Conservation (phyloP, 495 filamentous ascomycete genomes). For the Hypomontagnella submonticulosa region DNA sequence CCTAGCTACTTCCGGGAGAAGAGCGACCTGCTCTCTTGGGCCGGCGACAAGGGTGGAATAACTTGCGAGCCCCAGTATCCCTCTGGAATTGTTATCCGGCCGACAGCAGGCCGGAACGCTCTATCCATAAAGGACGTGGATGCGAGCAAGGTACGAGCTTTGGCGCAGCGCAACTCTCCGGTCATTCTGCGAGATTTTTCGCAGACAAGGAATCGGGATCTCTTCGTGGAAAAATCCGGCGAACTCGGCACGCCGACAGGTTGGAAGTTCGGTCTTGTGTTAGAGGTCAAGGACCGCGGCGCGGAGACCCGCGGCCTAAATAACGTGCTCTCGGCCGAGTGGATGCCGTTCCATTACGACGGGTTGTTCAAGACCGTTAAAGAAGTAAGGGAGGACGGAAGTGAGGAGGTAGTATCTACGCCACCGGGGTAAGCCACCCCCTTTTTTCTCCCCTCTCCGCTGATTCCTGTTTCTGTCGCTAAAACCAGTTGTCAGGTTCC, state of each 20-base stretch:
- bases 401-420: slow-evolving; percentile 37
- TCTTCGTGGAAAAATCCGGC: slow-evolving; percentile 56
- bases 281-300: slow-evolving; percentile 60
- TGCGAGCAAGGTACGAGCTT: slow-evolving; percentile 59
- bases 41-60: slow-evolving; percentile 32
- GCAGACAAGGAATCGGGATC: slow-evolving; percentile 55
- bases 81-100: slow-evolving; percentile 43
- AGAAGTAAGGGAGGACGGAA: slow-evolving; percentile 48
- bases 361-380: slow-evolving; percentile 64
- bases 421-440: slow-evolving; percentile 38
- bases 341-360: slow-evolving; percentile 68
- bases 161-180: slow-evolving; percentile 63
- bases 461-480: not conserved
- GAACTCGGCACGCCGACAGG: slow-evolving; percentile 58
- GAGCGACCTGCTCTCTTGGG: slow-evolving; percentile 45
- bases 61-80: slow-evolving; percentile 46
- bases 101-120: slow-evolving; percentile 15
- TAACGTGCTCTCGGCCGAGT: slow-evolving; percentile 62
- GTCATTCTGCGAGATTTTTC: slow-evolving; percentile 64
- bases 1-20: slow-evolving; percentile 57
- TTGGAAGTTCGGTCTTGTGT: slow-evolving; percentile 63
- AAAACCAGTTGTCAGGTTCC: slow-evolving; percentile 51
- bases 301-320: slow-evolving; percentile 51
- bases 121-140: slow-evolving; percentile 52
- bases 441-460: not conserved